Conservation (phyloP, 805 yeast species). For the Candida montana region DNA sequence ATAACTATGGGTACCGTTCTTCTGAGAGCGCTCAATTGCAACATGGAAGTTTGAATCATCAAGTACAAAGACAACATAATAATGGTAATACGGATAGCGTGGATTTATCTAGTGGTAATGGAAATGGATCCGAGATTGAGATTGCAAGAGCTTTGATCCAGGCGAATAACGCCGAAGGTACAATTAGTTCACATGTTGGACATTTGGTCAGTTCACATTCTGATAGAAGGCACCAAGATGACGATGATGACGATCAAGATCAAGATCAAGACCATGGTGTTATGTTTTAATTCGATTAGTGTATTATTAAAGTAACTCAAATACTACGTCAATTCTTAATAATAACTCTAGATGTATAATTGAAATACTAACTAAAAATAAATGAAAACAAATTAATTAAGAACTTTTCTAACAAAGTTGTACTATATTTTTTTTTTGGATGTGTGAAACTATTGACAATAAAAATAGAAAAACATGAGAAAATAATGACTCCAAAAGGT, state of each 20-base stretch:
- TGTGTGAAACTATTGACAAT: not conserved
- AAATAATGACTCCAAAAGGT: not conserved
- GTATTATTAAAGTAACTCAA: too few relatives aligned
- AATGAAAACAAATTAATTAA: not conserved
- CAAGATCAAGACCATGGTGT: not conserved
- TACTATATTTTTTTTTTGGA: not conserved
- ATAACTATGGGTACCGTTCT: constrained; percentile 2
- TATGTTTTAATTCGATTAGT: not conserved
- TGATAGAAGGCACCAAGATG: not conserved
- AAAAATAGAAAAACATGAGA: not conserved
- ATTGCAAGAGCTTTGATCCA: constrained; percentile 64
- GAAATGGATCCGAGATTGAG: constrained; percentile 51
- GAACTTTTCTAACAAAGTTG: not conserved
- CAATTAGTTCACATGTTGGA: not conserved
- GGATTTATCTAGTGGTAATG: constrained; percentile 17
- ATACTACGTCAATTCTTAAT: too few relatives aligned
- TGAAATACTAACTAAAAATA: not conserved
- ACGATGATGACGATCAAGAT: not conserved
- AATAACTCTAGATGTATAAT: not conserved
- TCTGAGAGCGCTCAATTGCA: constrained; percentile 2
- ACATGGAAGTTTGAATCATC: not conserved
- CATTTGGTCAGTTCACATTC: not conserved
- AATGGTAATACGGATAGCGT: not conserved
- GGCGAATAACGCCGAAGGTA: constrained; percentile 31
- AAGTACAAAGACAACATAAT: not conserved